A percentile compares a stretch with the other conserved stretches of the same genome.
Conservation (phyloP, 257 asterid genomes). For the Przewalskia tangutica region DNA sequence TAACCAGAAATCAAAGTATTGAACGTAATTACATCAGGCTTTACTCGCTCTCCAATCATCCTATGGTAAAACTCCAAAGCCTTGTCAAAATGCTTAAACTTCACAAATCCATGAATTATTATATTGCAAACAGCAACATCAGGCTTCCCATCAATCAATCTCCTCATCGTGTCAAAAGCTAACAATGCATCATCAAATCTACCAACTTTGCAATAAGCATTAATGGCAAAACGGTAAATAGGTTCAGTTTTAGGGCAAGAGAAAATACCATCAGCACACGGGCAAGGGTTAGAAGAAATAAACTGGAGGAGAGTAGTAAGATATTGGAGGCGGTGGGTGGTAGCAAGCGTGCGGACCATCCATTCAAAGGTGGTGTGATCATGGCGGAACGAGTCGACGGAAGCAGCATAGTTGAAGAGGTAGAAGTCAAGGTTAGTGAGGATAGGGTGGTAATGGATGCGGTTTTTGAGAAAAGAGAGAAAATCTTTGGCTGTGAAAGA, state of each 20-base stretch:
- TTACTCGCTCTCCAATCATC: constrained; percentile 57
- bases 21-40: constrained; percentile 65
- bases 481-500: constrained; percentile 51
- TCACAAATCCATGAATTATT: constrained; percentile 65
- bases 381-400: constrained; percentile 85
- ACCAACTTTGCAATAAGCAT: constrained; percentile 54
- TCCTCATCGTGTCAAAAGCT: constrained; percentile 62
- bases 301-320: constrained; percentile 56
- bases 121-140: constrained; percentile 53
- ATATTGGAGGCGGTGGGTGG: constrained; percentile 64
- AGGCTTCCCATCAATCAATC: constrained; percentile 71
- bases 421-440: constrained; percentile 83
- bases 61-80: constrained; percentile 50
- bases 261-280: constrained; percentile 87
- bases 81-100: constrained; percentile 35
- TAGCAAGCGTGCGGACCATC: constrained; percentile 65
- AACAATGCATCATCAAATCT: constrained; percentile 46
- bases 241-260: constrained; percentile 66
- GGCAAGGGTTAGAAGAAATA: constrained; percentile 81
- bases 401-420: constrained; percentile 71
- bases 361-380: constrained; percentile 80
- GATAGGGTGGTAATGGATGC: constrained; percentile 32
- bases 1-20: constrained; percentile 73
- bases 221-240: constrained; percentile 55
- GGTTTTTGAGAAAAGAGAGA: constrained; percentile 55